Conservation (phyloP, 768 basidiomycete genomes). For the Tulasnella sp. region DNA sequence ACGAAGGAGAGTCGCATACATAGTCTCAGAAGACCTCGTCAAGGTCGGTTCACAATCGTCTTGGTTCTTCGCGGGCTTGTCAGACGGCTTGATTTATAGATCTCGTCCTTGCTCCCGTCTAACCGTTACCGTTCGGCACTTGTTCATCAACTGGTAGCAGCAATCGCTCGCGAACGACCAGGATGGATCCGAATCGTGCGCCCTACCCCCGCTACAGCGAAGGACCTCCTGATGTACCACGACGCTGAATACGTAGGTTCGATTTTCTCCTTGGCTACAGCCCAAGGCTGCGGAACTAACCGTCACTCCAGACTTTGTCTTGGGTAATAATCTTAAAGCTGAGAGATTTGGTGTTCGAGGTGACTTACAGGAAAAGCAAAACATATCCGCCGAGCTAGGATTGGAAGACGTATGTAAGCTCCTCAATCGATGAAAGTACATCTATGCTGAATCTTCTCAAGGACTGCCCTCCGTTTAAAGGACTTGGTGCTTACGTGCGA, state of each 20-base stretch:
- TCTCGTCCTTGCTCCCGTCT: conserved; percentile 39
- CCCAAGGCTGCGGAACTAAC: neutral
- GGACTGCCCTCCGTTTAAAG: conserved; percentile 76
- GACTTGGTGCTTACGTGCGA: conserved; percentile 55
- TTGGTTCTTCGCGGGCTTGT: neutral
- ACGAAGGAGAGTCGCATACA: conserved; percentile 29
- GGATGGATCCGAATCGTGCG: conserved; percentile 18
- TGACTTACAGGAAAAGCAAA: conserved; percentile 13
- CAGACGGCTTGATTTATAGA: conserved; percentile 20
- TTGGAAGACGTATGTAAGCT: conserved; percentile 42
- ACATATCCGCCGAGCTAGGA: conserved; percentile 35
- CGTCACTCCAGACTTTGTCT: neutral
- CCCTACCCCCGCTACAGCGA: conserved; percentile 19
- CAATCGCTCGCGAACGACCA: conserved; percentile 26
- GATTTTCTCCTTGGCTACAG: neutral
- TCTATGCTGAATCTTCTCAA: conserved; percentile 31
- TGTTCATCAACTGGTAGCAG: conserved; percentile 51
- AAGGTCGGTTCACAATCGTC: conserved; percentile 30
- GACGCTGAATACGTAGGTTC: conserved; percentile 26
- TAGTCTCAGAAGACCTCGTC: conserved; percentile 47
- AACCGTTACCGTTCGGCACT: conserved; percentile 53
- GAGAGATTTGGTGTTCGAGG: neutral
- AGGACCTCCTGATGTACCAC: conserved; percentile 27
- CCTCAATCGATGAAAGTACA: conserved; percentile 33
- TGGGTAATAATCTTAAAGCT: neutral